Evolutionary conservation across 768 basidiomycete genomes (phyloP).

Genomic region (Panaeolus papilionaceus): DNA sequence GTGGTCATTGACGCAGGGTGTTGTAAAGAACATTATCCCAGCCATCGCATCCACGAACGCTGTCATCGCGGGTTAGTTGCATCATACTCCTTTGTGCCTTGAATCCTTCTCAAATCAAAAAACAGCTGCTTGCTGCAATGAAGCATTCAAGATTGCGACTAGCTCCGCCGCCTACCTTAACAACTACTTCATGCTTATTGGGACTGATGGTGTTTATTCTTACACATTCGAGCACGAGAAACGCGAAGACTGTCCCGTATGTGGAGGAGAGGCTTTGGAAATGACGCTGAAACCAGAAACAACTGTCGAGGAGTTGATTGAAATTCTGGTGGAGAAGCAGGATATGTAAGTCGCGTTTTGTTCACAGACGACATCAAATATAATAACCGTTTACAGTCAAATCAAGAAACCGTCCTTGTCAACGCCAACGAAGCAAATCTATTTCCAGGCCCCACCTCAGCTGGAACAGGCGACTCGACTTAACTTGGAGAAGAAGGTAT

Average conservation of each 20-base stretch:
- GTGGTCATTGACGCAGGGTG: conserved; percentile 96
- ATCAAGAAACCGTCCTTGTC: conserved; percentile 96
- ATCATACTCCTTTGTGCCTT: background rate
- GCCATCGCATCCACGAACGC: conserved; percentile 99
- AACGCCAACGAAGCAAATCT: conserved; percentile 76
- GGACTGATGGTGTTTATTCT: conserved; percentile 95
- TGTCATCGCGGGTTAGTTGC: conserved; percentile 82
- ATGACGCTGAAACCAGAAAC: conserved; percentile 71
- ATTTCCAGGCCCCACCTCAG: conserved; percentile 93
- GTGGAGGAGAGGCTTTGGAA: conserved; percentile 89
- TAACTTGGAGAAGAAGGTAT: conserved; percentile 87
- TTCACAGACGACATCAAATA: conserved; percentile 17
- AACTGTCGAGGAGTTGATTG: conserved; percentile 89
- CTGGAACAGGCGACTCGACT: conserved; percentile 89
- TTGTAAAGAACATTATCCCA: conserved; percentile 99
- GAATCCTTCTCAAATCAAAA: conserved; percentile 33
- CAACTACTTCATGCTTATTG: conserved; percentile 99
- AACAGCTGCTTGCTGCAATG: conserved; percentile 92
- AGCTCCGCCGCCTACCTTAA: conserved; percentile 93
- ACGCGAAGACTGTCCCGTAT: conserved; percentile 94
- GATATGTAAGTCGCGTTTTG: conserved; percentile 73
- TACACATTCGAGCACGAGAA: conserved; percentile 97
- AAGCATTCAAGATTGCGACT: conserved; percentile 98
- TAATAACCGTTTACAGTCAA: conserved; percentile 62
- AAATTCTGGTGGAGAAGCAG: conserved; percentile 85